Conservation (phyloP, 2,329 filamentous ascomycete species). For the Aureobasidium sp. region DNA sequence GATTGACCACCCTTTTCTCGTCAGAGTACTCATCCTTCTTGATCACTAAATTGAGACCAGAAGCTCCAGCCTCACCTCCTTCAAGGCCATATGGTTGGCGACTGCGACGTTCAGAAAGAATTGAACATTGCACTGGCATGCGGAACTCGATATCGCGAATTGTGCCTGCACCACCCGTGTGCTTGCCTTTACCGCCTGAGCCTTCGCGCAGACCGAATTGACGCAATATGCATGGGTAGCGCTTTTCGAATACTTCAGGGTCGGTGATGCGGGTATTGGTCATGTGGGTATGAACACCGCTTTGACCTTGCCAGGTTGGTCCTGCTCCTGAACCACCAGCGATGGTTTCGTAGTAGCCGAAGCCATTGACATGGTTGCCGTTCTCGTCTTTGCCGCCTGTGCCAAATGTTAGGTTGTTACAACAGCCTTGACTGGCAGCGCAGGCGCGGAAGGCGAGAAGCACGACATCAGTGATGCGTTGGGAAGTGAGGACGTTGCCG, state of each 20-base stretch:
- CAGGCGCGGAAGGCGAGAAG: slow-evolving; percentile 66
- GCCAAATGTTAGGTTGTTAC: slow-evolving; percentile 73
- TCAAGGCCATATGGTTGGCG: slow-evolving; percentile 69
- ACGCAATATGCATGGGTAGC: slow-evolving; percentile 61
- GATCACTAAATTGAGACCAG: slow-evolving; percentile 78
- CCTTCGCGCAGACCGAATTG: slow-evolving; percentile 55
- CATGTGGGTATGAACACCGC: slow-evolving; percentile 67
- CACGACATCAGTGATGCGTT: slow-evolving; percentile 70
- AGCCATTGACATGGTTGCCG: slow-evolving; percentile 52
- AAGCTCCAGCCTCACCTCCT: slow-evolving; percentile 65
- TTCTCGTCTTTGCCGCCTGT: slow-evolving; percentile 55
- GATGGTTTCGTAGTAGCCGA: slow-evolving; percentile 77
- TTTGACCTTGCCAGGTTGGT: slow-evolving; percentile 59
- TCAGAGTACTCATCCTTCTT: slow-evolving; percentile 13
- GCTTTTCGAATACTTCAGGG: slow-evolving; percentile 62
- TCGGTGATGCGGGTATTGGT: slow-evolving; percentile 75
- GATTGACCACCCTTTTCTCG: slow-evolving; percentile 4
- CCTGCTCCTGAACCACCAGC: slow-evolving; percentile 65
- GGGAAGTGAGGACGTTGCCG: slow-evolving; percentile 65
- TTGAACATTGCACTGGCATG: slow-evolving; percentile 64
- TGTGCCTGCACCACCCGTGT: slow-evolving; percentile 61
- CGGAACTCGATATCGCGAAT: slow-evolving; percentile 69
- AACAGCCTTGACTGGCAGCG: slow-evolving; percentile 66
- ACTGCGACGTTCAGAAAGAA: slow-evolving; percentile 64
- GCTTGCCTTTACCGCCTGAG: slow-evolving; percentile 53